Base-by-base conservation (phyloP, 129 eudicot genomes). In the Arctium lappa region DNA sequence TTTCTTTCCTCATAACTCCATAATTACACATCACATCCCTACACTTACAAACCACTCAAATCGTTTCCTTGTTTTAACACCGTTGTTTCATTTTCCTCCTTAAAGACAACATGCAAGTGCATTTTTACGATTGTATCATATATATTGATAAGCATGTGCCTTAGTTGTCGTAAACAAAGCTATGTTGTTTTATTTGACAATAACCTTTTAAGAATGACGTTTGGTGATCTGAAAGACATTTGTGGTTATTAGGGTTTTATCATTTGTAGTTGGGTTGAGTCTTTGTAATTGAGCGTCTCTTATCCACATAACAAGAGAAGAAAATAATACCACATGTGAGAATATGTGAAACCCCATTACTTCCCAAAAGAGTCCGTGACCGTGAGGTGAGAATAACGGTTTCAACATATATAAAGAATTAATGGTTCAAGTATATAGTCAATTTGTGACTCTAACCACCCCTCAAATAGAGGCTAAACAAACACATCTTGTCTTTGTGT, bases 21-120 rank as follows among this genome's bases (percentile, higher is more conserved):
- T 6, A 81, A 11, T 13, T 81, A 73, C 79, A 56, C 1, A 38
- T 73, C 27, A 8, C 38, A 13, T 15, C 84, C 84, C n/a, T 68
- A 56, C 72, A 37, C 62, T 81, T 72, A 36, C 31, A 73, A 80
- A 72, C 27, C 15, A 15, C 46, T 72, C 53, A 6, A 6, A 71
- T 46, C 29, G 32, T 6, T 16, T 48, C 53, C 5, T 10, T 71
- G 10, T 79, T 15, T 3, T 22, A 30, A 9, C 46, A 16, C 32
- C 0, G 3, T 48, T 0, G 8, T 34, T 77, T 60, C 16, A 6
- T 33, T 33, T 56, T 56, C 71, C 32, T 40, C 34, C 60, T 40
- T 60, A n/a, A 4, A 5, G 5, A 1, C 4, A 60, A 60, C 7
- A n/a, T 5, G 65, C 6, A 16, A 60, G 4, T 18, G 22, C 8